Evolutionary conservation across 495 filamentous ascomycete species (phyloP), one percentile per base, ranked within the genome.

Genomic region (Oidiodendron maius): DNA sequence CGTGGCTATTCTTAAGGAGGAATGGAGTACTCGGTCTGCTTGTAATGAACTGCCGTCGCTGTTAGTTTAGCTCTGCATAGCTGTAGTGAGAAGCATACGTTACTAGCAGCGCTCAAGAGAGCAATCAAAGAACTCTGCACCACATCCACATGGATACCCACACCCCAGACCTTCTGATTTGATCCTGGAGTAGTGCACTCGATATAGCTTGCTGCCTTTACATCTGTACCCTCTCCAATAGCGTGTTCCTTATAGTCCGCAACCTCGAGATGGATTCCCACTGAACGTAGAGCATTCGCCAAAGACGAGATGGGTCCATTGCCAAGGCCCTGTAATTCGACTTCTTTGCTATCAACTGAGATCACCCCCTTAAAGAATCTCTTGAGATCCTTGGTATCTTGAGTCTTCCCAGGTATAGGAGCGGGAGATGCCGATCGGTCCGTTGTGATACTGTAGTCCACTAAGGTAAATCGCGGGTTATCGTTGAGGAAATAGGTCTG

Each of bases 211-310:
- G 87, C 91, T 32, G 90, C 91, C 73, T 93, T 95, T 56, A 86
- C 84, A 41, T 89, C 83, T 45, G 75, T 75, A 38, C 87, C 86
- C 10, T 74, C 69, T 47, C 89, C 89, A 55, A 97, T 88, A 21
- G 89, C 85, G 67, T 97, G 94, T 64, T 96, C 94, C 69, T 95
- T 96, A 66, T 97, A 97, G 61, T 96, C 88, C 40, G 78, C 78
- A 44, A 97, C 91, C 62, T 98, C 90, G 3, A 98, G 72, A 57
- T 96, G 86, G 36, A 97, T 83, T 24, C 87, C 87, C n/a, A 98
- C 70, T 6, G 75, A 72, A 40, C 78, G 74, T 20, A 98, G 76
- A 9, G 91, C 93, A 53, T 89, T 81, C 12, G 90, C 87, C 53
- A 97, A 67, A 32, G 85, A 86, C 1, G 89, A 96, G 49, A 96